Evolutionary conservation across 345 rosid species (phyloP).

Genomic region (Aegle marmelos): DNA sequence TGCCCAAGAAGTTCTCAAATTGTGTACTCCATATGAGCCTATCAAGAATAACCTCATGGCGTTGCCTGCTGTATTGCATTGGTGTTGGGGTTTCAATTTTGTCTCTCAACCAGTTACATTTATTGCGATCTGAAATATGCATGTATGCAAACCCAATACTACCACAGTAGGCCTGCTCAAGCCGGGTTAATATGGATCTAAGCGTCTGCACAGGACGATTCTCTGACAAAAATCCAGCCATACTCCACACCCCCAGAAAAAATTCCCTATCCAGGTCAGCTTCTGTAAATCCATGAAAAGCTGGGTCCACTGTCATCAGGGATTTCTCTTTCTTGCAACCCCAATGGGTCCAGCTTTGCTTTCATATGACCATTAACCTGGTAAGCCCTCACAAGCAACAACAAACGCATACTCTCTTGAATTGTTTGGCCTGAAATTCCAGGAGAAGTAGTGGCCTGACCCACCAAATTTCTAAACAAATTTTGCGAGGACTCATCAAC

Average conservation of each 20-base stretch:
- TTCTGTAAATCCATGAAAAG: constrained; percentile 62
- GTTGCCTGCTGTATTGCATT: constrained; percentile 60
- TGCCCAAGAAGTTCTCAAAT: constrained; percentile 85
- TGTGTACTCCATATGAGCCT: constrained; percentile 82
- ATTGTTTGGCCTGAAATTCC: constrained; percentile 88
- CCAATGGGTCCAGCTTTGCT: constrained; percentile 74
- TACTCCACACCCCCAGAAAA: constrained; percentile 77
- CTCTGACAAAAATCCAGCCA: constrained; percentile 79
- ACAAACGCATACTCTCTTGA: constrained; percentile 82
- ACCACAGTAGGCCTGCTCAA: constrained; percentile 88
- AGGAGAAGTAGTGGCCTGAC: constrained; percentile 66
- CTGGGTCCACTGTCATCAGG: constrained; percentile 69
- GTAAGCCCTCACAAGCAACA: constrained; percentile 75
- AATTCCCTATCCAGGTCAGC: constrained; percentile 80
- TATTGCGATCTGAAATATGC: constrained; percentile 79
- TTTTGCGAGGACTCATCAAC: constrained; percentile 90
- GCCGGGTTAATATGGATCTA: constrained; percentile 64
- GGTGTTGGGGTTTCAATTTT: constrained; percentile 84
- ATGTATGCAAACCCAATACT: constrained; percentile 77
- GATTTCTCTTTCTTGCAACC: constrained; percentile 59
- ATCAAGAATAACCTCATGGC: constrained; percentile 71
- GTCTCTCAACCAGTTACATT: constrained; percentile 86
- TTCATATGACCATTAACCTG: constrained; percentile 91
- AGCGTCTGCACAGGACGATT: constrained; percentile 84
- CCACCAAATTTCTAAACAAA: constrained; percentile 76